Conservation (phyloP, 345 rosid species). For the Brassica incana region DNA sequence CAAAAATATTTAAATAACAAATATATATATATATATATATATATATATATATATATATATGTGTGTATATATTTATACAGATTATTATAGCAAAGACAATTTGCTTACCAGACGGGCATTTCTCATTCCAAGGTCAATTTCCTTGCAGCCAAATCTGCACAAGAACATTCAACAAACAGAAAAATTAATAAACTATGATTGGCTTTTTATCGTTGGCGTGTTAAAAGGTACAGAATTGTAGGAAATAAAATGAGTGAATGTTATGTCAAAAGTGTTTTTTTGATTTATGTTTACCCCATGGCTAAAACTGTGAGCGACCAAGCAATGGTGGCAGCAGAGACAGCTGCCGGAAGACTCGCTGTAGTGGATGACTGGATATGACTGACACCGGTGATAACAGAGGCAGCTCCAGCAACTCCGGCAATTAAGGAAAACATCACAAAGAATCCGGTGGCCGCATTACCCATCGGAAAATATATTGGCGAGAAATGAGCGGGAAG, state of each 20-base stretch:
- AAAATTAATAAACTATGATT: not conserved
- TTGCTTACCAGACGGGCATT: conserved; percentile 72
- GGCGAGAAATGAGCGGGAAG: conserved; percentile 96
- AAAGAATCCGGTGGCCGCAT: conserved; percentile 94
- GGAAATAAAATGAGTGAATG: not conserved
- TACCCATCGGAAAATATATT: conserved; percentile 89
- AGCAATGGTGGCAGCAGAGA: conserved; percentile 68
- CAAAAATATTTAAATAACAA: not conserved
- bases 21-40: no score
- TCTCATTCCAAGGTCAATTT: conserved; percentile 71
- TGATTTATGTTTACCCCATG: conserved; percentile 59
- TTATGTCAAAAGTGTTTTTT: not conserved
- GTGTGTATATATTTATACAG: not conserved
- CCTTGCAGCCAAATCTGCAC: conserved; percentile 82
- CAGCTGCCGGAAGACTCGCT: conserved; percentile 73
- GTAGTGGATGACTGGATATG: conserved; percentile 64
- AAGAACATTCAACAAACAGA: not conserved
- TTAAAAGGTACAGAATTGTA: not conserved
- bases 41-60: no score
- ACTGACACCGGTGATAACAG: conserved; percentile 62
- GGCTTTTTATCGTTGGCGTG: not conserved
- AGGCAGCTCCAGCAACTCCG: conserved; percentile 85
- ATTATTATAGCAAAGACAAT: not conserved
- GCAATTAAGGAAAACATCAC: conserved; percentile 77
- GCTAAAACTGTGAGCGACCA: conserved; percentile 92